Conservation (phyloP, 148 eudicot genomes). For the Rhododendron molle region DNA sequence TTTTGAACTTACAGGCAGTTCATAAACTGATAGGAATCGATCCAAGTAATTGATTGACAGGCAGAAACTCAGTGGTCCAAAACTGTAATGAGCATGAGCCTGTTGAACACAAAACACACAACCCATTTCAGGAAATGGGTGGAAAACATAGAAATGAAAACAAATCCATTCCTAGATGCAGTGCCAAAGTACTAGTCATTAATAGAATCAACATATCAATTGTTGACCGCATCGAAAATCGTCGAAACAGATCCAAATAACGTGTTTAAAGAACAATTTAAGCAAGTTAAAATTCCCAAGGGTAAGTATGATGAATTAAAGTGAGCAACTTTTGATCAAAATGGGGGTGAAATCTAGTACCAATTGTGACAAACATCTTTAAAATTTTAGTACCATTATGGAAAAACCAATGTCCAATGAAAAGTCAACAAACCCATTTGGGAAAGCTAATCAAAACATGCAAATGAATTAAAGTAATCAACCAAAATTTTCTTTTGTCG, state of each 20-base stretch:
- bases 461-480: background rate
- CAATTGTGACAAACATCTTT: background rate
- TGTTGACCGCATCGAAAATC: background rate
- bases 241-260: background rate
- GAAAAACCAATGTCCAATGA: background rate
- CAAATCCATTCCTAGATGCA: background rate
- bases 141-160: background rate
- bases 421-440: background rate
- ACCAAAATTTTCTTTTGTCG: background rate
- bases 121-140: slow-evolving; percentile 7
- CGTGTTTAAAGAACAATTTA: background rate
- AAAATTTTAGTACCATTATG: background rate
- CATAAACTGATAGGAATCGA: slow-evolving; percentile 55
- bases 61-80: slow-evolving; percentile 55
- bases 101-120: slow-evolving; percentile 32
- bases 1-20: slow-evolving; percentile 63
- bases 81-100: slow-evolving; percentile 68
- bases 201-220: background rate
- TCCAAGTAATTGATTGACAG: slow-evolving; percentile 75
- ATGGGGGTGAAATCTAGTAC: background rate
- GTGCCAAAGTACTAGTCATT: background rate
- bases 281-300: slow-evolving; percentile 1
- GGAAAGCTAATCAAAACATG: background rate
- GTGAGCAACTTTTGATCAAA: background rate
- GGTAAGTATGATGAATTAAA: background rate